Conservation (phyloP, 129 eudicot species). For the Cynara cardunculus region DNA sequence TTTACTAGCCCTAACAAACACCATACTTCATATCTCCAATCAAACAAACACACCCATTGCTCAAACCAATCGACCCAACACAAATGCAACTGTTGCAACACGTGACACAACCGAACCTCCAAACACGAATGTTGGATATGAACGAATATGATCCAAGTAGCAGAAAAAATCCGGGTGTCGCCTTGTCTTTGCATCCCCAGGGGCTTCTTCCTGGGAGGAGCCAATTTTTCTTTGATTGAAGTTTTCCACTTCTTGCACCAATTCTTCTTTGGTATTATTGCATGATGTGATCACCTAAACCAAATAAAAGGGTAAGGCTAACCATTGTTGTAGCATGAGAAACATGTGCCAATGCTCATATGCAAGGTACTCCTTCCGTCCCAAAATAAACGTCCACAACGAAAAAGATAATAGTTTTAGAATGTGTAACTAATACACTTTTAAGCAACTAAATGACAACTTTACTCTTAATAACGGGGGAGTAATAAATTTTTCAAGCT, state of each 20-base stretch:
- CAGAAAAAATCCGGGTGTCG: slow-evolving; percentile 32
- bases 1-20: no score
- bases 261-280: slow-evolving; percentile 69
- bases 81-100: slow-evolving; percentile 82
- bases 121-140: slow-evolving; percentile 76
- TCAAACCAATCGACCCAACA: background rate
- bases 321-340: background rate
- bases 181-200: background rate
- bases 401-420: no score
- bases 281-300: slow-evolving; percentile 72
- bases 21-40: no score
- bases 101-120: slow-evolving; percentile 85
- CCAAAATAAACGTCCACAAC: no score
- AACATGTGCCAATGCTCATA: no score
- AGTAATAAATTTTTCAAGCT: no score
- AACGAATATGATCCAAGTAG: slow-evolving; percentile 66
- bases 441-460: no score
- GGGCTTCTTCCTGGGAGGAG: slow-evolving; percentile 13
- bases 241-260: slow-evolving; percentile 64
- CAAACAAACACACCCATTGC: no score
- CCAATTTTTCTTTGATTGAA: slow-evolving; percentile 49
- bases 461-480: no score
- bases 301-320: background rate
- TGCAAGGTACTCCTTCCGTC: no score
- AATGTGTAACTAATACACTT: no score